Evolutionary conservation across 1,284 basidiomycete species (phyloP).

Genomic region (Austroboletus niveus): DNA sequence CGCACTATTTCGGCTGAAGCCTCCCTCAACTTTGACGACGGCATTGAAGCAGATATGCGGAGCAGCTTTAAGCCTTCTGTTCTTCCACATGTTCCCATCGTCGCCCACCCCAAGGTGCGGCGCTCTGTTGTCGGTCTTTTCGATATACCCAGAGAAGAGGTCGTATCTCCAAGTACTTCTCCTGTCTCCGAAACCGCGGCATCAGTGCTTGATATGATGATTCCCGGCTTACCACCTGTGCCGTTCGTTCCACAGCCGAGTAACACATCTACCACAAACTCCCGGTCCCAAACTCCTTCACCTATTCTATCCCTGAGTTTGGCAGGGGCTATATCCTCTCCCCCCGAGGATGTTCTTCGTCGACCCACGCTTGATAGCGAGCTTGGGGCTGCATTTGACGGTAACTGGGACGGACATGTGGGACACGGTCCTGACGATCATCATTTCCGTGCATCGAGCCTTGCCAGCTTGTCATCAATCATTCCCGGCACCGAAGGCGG

Average conservation of each 20-base stretch:
- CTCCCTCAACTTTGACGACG: slow-evolving; percentile 29
- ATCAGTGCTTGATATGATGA: slow-evolving; percentile 31
- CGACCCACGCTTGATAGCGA: slow-evolving; percentile 34
- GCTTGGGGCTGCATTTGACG: slow-evolving; percentile 28
- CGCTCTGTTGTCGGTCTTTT: slow-evolving; percentile 68
- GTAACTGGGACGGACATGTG: slow-evolving; percentile 15
- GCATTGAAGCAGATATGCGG: slow-evolving; percentile 34
- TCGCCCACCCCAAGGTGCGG: slow-evolving; percentile 37
- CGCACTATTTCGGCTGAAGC: slow-evolving; percentile 36
- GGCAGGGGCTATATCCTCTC: slow-evolving; percentile 6
- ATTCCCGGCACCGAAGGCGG: slow-evolving; percentile 9
- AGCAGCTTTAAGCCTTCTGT: slow-evolving; percentile 32
- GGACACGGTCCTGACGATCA: slow-evolving; percentile 5
- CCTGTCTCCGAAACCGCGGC: slow-evolving; percentile 15
- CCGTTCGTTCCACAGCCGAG: slow-evolving; percentile 35
- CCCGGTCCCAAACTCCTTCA: slow-evolving; percentile 23
- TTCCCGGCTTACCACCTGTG: slow-evolving; percentile 34
- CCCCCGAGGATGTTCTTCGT: slow-evolving; percentile 1
- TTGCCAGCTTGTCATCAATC: slow-evolving; percentile 18
- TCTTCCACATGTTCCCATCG: slow-evolving; percentile 14
- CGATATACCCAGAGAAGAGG: slow-evolving; percentile 33
- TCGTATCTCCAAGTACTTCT: slow-evolving; percentile 3
- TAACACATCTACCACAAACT: slow-evolving; percentile 17
- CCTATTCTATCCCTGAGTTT: slow-evolving; percentile 10
- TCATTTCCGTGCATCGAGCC: slow-evolving; percentile 25